Base-by-base conservation (phyloP, 371 early-diverging fungal genomes). In the Gilbertella persicaria region DNA sequence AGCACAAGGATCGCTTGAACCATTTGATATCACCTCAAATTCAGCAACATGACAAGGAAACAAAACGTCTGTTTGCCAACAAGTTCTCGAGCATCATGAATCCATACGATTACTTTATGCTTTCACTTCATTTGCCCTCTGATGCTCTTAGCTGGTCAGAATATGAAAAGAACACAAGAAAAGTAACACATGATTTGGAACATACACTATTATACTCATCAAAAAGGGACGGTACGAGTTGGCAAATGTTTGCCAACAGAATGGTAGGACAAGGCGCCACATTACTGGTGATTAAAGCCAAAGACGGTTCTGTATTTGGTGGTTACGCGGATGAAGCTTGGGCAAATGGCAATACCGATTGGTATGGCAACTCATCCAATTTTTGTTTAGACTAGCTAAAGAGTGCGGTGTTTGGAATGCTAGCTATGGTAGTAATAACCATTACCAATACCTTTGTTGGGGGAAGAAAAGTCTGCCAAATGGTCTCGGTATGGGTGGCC, bases 401-500 rank as follows among this genome's bases (percentile, higher is more conserved):
- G 23, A 6, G 0, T 55, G 45, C 24, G 44, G 55, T 8, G 42
- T 21, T 8, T 61, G 55, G 55, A 14, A n/a, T 5, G 67, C 47
- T 0, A 62, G 80, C 0, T 71, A 76, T 4, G 62, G 80, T 0
- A 72, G 73, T 1, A 96, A 96, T 67, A 47, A 63, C 29, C 84
- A 94, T 66, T 92, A 82, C 58, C 89, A 91, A 53, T 94, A 94
- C 64, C 69, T 92, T 36, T 91, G 92, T 54, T 86, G 80, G 61
- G 90, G 89, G 4, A 89, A 86, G 23, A 78, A 87, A 66, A 91
- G 90, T n/a, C 67, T 93, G 24, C 88, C 93, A 0, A 96, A 94
- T 68, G 94, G 94, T 66, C 66, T 91, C 25, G 92, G 87, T 0
- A 80, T 91, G 67, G 94, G 92, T 16, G 92, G 92, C 1, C 94